phyloP scores from a whole-genome alignment of 1,139 yeast species.

The Blastobotrys aristatus region DNA sequence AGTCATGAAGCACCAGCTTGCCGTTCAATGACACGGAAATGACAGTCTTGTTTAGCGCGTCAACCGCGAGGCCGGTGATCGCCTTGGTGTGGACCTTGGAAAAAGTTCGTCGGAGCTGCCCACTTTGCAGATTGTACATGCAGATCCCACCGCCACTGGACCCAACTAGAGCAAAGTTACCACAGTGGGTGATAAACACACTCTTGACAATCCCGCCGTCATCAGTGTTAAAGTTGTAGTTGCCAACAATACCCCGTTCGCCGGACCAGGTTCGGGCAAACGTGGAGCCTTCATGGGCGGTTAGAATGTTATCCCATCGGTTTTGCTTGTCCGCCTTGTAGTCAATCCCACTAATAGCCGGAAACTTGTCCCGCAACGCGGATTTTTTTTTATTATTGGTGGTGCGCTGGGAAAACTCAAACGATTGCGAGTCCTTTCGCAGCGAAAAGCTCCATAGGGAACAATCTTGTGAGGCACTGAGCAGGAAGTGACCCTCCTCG shows the following conservation, averaged over 20 bases:
- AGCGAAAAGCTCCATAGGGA: slow-evolving; percentile 89
- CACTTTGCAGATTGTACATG: slow-evolving; percentile 88
- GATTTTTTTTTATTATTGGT: slow-evolving; percentile 34
- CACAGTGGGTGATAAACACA: slow-evolving; percentile 84
- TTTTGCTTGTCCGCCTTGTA: slow-evolving; percentile 75
- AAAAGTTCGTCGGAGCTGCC: slow-evolving; percentile 60
- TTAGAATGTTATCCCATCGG: slow-evolving; percentile 93
- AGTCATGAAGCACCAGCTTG: slow-evolving; percentile 79
- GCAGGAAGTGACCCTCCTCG: slow-evolving; percentile 71
- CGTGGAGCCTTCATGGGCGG: slow-evolving; percentile 79
- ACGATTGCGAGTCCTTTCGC: slow-evolving; percentile 95
- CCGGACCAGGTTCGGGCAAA: slow-evolving; percentile 94
- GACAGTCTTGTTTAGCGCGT: slow-evolving; percentile 83
- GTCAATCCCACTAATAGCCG: slow-evolving; percentile 70
- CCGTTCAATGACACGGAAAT: slow-evolving; percentile 90
- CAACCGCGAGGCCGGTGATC: slow-evolving; percentile 85
- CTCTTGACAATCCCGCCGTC: slow-evolving; percentile 81
- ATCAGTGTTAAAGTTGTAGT: slow-evolving; percentile 59
- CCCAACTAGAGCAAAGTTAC: slow-evolving; percentile 93
- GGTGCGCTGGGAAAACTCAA: slow-evolving; percentile 70
- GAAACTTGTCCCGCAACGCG: slow-evolving; percentile 57
- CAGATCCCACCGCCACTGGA: slow-evolving; percentile 85
- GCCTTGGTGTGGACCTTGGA: slow-evolving; percentile 63
- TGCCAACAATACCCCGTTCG: slow-evolving; percentile 75
- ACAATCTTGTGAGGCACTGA: slow-evolving; percentile 83